Percentiles rank a stretch among this genome's conserved stretches.
Conservation (phyloP, 192 early-diverging fungal genomes). For the Spizellomyces sp. region DNA sequence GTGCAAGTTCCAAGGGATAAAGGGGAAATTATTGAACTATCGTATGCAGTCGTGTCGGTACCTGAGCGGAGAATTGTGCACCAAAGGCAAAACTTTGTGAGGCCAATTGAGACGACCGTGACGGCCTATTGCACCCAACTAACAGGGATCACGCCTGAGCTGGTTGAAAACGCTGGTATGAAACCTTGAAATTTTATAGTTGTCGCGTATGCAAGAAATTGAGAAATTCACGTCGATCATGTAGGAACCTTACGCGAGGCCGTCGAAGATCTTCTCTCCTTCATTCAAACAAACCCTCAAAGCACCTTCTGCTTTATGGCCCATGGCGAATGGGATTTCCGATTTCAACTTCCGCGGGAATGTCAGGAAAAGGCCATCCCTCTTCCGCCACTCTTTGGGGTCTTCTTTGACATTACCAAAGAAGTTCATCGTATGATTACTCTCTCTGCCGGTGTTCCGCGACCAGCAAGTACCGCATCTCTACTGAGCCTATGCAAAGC, state of each 20-base stretch:
- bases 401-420: conserved; percentile 71
- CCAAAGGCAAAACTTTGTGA: conserved; percentile 29
- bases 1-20: conserved; percentile 50
- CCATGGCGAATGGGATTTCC: conserved; percentile 72
- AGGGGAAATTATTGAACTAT: conserved; percentile 44
- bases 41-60: conserved; percentile 38
- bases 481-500: conserved; percentile 61
- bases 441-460: conserved; percentile 44
- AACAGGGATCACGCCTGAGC: conserved; percentile 62
- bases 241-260: conserved; percentile 51
- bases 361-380: conserved; percentile 64
- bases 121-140: conserved; percentile 62
- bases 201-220: neutral
- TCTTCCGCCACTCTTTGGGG: conserved; percentile 57
- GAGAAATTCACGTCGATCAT: neutral
- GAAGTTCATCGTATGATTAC: conserved; percentile 63
- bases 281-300: conserved; percentile 50
- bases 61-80: conserved; percentile 25
- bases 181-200: neutral
- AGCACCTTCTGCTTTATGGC: conserved; percentile 71
- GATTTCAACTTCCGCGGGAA: conserved; percentile 68
- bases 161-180: conserved; percentile 50
- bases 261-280: conserved; percentile 52
- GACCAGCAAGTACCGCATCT: conserved; percentile 37
- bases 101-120: conserved; percentile 40